Conservation (phyloP, 2,329 filamentous ascomycete species). For the Fusarium subtropicale region DNA sequence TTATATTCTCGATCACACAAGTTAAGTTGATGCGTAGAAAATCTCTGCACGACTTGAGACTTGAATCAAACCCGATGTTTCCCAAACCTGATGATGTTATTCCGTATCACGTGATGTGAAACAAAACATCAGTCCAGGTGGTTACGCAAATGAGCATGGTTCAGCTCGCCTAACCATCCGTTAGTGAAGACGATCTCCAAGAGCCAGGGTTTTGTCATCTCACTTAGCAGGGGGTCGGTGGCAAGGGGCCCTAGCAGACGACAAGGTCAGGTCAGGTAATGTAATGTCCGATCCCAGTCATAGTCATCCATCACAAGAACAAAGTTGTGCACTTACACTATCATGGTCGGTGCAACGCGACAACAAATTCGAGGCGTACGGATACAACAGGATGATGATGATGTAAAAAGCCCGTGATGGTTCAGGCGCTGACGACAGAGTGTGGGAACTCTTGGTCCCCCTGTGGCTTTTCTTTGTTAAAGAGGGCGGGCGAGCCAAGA, state of each 20-base stretch:
- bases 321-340: conserved; percentile 7
- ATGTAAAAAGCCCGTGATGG: not conserved
- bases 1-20: not conserved
- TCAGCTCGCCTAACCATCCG: conserved; percentile 21
- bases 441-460: not conserved
- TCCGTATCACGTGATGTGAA: conserved; percentile 29
- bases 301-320: not conserved
- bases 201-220: conserved; percentile 22
- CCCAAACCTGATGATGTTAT: not conserved
- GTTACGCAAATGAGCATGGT: conserved; percentile 14
- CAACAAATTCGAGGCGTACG: conserved; percentile 4
- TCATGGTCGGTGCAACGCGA: conserved; percentile 3
- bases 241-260: conserved; percentile 9
- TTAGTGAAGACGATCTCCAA: conserved; percentile 33
- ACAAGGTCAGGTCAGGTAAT: conserved; percentile 9
- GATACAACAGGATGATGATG: not conserved
- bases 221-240: conserved; percentile 5
- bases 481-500: conserved; percentile 17
- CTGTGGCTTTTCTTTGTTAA: conserved; percentile 7
- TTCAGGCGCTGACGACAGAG: conserved; percentile 6
- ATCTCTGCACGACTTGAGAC: conserved; percentile 16
- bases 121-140: conserved; percentile 2
- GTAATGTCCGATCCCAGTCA: conserved; percentile 20
- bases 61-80: conserved; percentile 5
- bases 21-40: conserved; percentile 4